phyloP scores from a whole-genome alignment of 2,329 filamentous ascomycete genomes.

The Aspergillus aculeatinus region DNA sequence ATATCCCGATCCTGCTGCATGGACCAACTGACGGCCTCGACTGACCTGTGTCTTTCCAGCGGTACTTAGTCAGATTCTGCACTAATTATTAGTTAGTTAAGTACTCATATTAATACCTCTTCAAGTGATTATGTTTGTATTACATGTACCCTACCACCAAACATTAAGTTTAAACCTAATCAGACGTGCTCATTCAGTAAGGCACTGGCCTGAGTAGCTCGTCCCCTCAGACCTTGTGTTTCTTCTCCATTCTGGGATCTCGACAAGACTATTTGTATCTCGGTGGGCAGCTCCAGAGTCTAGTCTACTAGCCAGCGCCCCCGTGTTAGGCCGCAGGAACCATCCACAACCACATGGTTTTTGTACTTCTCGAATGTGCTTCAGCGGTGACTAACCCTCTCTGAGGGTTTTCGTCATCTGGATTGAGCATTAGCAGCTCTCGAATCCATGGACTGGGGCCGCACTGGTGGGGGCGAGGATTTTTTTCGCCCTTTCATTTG shows the following conservation, averaged over 20 bases:
- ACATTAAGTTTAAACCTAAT: too few species aligned
- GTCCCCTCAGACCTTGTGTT: too few species aligned
- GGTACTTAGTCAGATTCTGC: too few species aligned
- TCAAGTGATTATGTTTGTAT: too few species aligned
- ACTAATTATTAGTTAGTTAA: too few species aligned
- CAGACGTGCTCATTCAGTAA: too few species aligned
- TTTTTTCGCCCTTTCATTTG: constrained; percentile 4
- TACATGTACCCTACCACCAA: too few species aligned
- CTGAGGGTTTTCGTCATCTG: neutral
- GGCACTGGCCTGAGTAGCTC: too few species aligned
- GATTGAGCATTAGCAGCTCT: constrained; percentile 10
- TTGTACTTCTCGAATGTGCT: constrained; percentile 6
- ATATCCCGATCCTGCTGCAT: neutral
- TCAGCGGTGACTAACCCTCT: constrained; percentile 1
- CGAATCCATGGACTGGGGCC: constrained; percentile 17
- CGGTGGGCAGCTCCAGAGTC: neutral
- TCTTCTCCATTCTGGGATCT: neutral
- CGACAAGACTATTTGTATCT: neutral
- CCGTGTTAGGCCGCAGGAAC: neutral
- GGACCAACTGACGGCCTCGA: neutral
- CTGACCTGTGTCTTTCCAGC: neutral
- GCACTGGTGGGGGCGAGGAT: constrained; percentile 14
- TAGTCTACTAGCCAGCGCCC: neutral
- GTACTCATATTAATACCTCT: neutral
- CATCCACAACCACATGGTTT: constrained; percentile 4